Evolutionary conservation across 805 yeast genomes (phyloP), one percentile per base, ranked within the genome.

Genomic region (Yarrowia osloensis): DNA sequence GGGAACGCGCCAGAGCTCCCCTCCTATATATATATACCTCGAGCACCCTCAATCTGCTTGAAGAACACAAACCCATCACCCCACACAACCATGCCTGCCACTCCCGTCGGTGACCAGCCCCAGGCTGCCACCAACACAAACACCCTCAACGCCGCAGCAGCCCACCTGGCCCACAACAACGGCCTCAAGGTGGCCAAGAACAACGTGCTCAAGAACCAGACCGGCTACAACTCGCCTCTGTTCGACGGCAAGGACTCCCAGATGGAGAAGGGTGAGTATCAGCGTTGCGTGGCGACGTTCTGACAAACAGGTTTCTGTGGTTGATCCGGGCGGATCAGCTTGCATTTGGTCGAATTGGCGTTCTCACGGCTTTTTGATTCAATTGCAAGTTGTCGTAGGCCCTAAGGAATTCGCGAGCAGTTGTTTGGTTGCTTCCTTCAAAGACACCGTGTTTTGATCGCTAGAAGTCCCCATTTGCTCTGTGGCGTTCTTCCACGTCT

Each of bases 201-300:
- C 66, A 40, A 59, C 11, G 54, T 61, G n/a, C 54, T 61, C 44
- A 61, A 61, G 66, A 61, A 61, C 66, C 54, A 44, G 66, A 61
- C 77, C 22, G 97, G 92, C 70, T 94, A 92, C 81, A 85, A 86
- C 70, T 84, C 89, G 63, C 81, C 86, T 65, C 88, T 89, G 5
- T 94, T 91, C 74, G 84, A 86, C 26, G 97, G 93, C 39, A 91
- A 90, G 76, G 89, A 87, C 74, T 82, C 84, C 57, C 98, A 95
- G 77, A 84, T 88, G 76, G 92, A 87, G 71, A 82, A 73, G 35
- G 77, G 77, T 73, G 67, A 49, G 70, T 68, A 24, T 8, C 11
- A 19, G 22, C 6, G 31, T 28, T 28, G 6, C 7, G 31, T 28
- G 7, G 31, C 31, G 11, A 28, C 31, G 31, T 28, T 28, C 7